Evolutionary conservation across 2,329 filamentous ascomycete genomes (phyloP).

Genomic region (Pseudogymnoascus sp.): DNA sequence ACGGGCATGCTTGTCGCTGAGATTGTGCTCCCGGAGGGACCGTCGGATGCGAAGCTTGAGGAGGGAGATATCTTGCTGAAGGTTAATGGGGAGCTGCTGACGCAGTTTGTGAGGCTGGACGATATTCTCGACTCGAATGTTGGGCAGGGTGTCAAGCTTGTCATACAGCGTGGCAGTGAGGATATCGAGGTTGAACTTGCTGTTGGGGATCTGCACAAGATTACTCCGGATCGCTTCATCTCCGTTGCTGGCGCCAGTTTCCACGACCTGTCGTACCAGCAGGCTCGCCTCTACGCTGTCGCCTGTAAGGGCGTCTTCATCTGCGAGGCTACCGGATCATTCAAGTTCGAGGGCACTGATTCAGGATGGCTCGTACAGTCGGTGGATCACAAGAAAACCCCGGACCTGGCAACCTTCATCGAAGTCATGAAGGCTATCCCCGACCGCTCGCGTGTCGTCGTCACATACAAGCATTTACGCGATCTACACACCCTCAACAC

Average conservation of each 20-base stretch:
- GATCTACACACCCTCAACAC: slow-evolving; percentile 94
- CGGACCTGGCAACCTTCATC: slow-evolving; percentile 81
- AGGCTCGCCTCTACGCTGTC: slow-evolving; percentile 91
- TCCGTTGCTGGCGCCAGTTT: slow-evolving; percentile 91
- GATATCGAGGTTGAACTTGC: slow-evolving; percentile 77
- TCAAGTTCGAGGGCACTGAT: slow-evolving; percentile 84
- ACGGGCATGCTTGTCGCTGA: slow-evolving; percentile 97
- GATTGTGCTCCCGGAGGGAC: slow-evolving; percentile 85
- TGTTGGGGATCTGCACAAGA: slow-evolving; percentile 85
- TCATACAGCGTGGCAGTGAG: slow-evolving; percentile 82
- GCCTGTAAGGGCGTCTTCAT: slow-evolving; percentile 88
- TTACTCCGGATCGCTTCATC: slow-evolving; percentile 93
- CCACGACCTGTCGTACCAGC: slow-evolving; percentile 94
- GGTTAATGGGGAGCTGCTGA: slow-evolving; percentile 87
- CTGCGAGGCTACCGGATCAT: slow-evolving; percentile 90
- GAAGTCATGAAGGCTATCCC: slow-evolving; percentile 85
- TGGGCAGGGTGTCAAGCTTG: slow-evolving; percentile 65
- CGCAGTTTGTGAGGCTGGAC: slow-evolving; percentile 86
- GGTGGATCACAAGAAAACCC: slow-evolving; percentile 84
- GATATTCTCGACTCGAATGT: slow-evolving; percentile 87
- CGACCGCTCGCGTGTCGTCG: slow-evolving; percentile 74
- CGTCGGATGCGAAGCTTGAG: slow-evolving; percentile 77
- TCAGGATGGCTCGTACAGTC: slow-evolving; percentile 92
- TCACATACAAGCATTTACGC: slow-evolving; percentile 90
- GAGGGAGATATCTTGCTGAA: slow-evolving; percentile 92